These are phyloP conservation scores for Austroboletus novae-zelandiae DNA, from an alignment of 1,284 basidiomycete species.

Conservation along the genomic window DNA sequence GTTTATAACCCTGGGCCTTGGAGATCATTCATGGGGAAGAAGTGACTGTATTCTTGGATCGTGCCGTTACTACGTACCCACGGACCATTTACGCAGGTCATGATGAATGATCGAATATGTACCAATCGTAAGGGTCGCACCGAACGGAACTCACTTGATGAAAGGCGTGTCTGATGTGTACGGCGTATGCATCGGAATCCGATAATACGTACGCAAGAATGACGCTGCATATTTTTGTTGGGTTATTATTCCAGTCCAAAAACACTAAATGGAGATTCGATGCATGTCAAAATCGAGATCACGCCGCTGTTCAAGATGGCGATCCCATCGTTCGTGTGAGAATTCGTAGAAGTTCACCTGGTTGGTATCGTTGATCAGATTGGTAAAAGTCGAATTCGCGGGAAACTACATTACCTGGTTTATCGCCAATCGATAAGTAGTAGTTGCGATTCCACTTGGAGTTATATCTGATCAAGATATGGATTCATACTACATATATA, in stretches of 20 bases:
- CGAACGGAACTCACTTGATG: slow-evolving; percentile 47
- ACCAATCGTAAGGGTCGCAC: neutral
- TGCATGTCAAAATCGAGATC: slow-evolving; percentile 71
- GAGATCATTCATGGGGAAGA: slow-evolving; percentile 44
- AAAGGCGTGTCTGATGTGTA: slow-evolving; percentile 45
- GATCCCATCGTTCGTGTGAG: slow-evolving; percentile 59
- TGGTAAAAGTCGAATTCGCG: neutral
- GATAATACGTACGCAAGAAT: slow-evolving; percentile 39
- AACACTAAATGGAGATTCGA: slow-evolving; percentile 67
- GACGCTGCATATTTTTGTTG: neutral
- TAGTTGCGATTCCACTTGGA: slow-evolving; percentile 66
- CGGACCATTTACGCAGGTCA: slow-evolving; percentile 61
- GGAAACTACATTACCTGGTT: slow-evolving; percentile 47
- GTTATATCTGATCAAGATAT: neutral
- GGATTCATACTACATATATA: slow-evolving; percentile 55
- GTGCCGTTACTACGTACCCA: slow-evolving; percentile 54
- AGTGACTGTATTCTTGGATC: slow-evolving; percentile 53
- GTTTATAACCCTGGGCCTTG: slow-evolving; percentile 38
- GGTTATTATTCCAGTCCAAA: slow-evolving; percentile 41
- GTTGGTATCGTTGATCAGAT: slow-evolving; percentile 58
- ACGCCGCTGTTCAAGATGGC: slow-evolving; percentile 73
- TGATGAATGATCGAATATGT: slow-evolving; percentile 29
- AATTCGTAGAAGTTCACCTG: slow-evolving; percentile 61
- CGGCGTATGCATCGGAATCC: slow-evolving; percentile 53
- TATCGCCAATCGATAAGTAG: slow-evolving; percentile 58